Evolutionary conservation across 495 filamentous ascomycete genomes (phyloP).

Genomic region (Hamigera avellanea): DNA sequence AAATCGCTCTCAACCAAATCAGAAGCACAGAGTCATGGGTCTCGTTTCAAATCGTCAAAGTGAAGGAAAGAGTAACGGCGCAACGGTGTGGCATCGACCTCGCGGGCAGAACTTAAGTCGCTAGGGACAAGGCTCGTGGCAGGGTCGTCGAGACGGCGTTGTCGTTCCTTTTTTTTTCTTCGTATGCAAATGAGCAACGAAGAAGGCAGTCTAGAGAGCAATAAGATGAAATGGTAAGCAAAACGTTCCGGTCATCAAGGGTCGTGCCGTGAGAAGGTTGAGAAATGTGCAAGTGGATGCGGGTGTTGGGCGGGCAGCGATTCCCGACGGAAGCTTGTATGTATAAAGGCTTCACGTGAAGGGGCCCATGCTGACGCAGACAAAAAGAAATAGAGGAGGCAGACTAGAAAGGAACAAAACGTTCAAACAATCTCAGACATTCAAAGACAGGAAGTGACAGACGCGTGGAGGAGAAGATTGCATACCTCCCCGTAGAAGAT

Average conservation of each 20-base stretch:
- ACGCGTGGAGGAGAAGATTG: slow-evolving; percentile 13
- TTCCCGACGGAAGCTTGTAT: not conserved
- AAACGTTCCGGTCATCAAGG: slow-evolving; percentile 3
- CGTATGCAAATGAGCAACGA: slow-evolving; percentile 2
- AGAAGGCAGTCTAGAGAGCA: not conserved
- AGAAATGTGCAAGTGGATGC: slow-evolving; percentile 8
- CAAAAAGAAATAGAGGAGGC: slow-evolving; percentile 1
- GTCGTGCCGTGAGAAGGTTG: slow-evolving; percentile 1
- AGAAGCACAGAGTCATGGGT: slow-evolving; percentile 34
- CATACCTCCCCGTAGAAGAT: slow-evolving; percentile 10
- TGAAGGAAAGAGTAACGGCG: slow-evolving; percentile 21
- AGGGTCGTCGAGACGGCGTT: not conserved
- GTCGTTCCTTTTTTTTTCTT: too few species aligned
- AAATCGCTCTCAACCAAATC: slow-evolving; percentile 17
- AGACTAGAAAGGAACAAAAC: not conserved
- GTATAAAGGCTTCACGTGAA: slow-evolving; percentile 13
- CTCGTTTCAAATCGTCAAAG: slow-evolving; percentile 52
- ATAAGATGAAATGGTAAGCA: slow-evolving; percentile 3
- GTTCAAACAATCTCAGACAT: slow-evolving; percentile 7
- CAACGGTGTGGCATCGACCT: slow-evolving; percentile 6
- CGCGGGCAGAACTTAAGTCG: too few species aligned
- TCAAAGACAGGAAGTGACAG: slow-evolving; percentile 5
- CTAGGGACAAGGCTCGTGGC: slow-evolving; percentile 7
- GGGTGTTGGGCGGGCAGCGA: not conserved
- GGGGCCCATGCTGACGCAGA: not conserved